phyloP scores from a whole-genome alignment of 352 stramenopile species.

The Globisporangium iwayamae region DNA sequence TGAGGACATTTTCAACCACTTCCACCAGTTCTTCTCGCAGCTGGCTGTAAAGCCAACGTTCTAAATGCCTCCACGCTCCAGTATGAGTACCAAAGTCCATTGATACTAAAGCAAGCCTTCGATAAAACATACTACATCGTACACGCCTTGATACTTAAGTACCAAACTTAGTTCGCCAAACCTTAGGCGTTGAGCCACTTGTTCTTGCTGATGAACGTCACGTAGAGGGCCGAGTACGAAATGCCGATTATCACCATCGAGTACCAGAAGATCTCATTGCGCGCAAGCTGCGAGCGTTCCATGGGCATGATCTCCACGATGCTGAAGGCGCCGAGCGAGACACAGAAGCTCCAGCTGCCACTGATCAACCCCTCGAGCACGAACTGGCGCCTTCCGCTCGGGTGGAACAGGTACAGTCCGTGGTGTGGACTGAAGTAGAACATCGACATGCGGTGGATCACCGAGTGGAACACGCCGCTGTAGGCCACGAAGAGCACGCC shows the following conservation, averaged over 20 bases:
- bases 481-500: constrained; percentile 55
- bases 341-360: constrained; percentile 58
- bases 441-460: constrained; percentile 45
- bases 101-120: neutral
- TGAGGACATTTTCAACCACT: constrained; percentile 40
- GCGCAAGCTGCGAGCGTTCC: constrained; percentile 25
- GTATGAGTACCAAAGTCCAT: no score
- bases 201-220: constrained; percentile 61
- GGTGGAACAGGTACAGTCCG: constrained; percentile 61
- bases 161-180: no score
- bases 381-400: constrained; percentile 60
- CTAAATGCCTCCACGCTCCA: neutral
- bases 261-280: constrained; percentile 47
- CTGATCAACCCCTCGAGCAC: constrained; percentile 58
- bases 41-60: neutral
- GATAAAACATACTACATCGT: neutral
- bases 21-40: constrained; percentile 26
- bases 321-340: constrained; percentile 48
- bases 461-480: constrained; percentile 56
- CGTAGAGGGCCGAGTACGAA: constrained; percentile 43
- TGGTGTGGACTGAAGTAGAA: constrained; percentile 55
- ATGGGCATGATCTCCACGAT: constrained; percentile 41
- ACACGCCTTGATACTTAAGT: neutral
- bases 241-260: constrained; percentile 40
- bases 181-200: constrained; percentile 34